Percentiles rank a stretch among this genome's conserved stretches.
Evolutionary conservation across 2,329 filamentous ascomycete species (phyloP).

Genomic region (Botrytis pseudocinerea): DNA sequence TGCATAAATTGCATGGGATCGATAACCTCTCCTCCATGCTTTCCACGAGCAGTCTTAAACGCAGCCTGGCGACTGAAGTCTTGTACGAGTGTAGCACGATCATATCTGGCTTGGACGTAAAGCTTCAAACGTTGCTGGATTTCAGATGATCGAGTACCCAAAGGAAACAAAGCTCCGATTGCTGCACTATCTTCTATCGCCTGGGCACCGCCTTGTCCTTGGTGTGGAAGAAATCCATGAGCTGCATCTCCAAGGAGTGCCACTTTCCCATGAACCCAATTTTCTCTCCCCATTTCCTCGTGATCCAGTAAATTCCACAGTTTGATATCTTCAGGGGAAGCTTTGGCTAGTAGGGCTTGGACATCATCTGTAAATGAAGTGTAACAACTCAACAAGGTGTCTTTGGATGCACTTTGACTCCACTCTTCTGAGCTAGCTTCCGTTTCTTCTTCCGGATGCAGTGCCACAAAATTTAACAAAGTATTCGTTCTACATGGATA

Average conservation of each 20-base stretch:
- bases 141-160: constrained; percentile 47
- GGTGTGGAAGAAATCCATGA: constrained; percentile 66
- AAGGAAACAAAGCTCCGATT: constrained; percentile 56
- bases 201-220: constrained; percentile 61
- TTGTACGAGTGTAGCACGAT: constrained; percentile 59
- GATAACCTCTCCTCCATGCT: constrained; percentile 24
- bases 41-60: constrained; percentile 24
- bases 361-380: constrained; percentile 48
- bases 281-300: constrained; percentile 25
- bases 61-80: constrained; percentile 51
- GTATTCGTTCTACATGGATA: constrained; percentile 51
- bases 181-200: constrained; percentile 69
- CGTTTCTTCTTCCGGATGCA: constrained; percentile 52
- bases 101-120: constrained; percentile 59
- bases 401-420: constrained; percentile 44
- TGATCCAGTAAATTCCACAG: constrained; percentile 61
- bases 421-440: constrained; percentile 46
- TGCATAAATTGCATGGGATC: constrained; percentile 48
- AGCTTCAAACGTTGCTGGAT: constrained; percentile 57
- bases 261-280: constrained; percentile 55
- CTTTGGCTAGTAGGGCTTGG: constrained; percentile 46
- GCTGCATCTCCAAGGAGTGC: constrained; percentile 66
- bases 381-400: constrained; percentile 45
- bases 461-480: constrained; percentile 52
- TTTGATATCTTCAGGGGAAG: constrained; percentile 49